Evolutionary conservation across 2,329 filamentous ascomycete species (phyloP), one percentile per base, ranked within the genome.

Genomic region (Cercospora zeina): DNA sequence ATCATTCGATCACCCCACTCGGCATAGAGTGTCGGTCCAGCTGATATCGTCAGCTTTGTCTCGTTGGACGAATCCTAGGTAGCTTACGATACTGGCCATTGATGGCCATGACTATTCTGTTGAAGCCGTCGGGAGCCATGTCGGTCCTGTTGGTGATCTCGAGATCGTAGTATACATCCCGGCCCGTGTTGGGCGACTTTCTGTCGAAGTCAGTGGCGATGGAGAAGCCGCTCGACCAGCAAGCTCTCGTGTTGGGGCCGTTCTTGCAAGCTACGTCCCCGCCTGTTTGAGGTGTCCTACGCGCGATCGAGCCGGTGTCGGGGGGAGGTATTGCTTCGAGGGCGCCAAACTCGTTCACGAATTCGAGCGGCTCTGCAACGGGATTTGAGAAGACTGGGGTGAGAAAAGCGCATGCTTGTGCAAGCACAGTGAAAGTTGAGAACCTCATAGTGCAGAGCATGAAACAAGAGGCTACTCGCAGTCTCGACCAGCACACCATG

Each of bases 1-100:
- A 65, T 57, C 4, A 87, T 76, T 33, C 65, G 75, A 59, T 81
- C 77, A 27, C 77, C 80, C 80, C 81, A 71, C 67, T 78, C 70
- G 62, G 77, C 72, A 47, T 70, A 62, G 58, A 92, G 85, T 13
- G 81, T 78, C 1, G 89, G 89, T 0, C 87, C 89, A 0, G 89
- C 63, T 65, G 16, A 1, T 0, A 50, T 8, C 8, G 31, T 63
- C 10, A 63, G 57, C 53, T 11, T 16, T 11, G 16, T 27, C 49
- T 11, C 8, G 30, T 9, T 6, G 8, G n/a, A 11, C 16, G n/a
- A 7, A 13, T 3, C 9, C 6, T 10, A 16, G 6, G 4, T 10
- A 11, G 55, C 63, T 63, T 24, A 65, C 63, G 89, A 63, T 84
- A 87, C 47, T 85, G 81, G 8, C 83, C 84, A 71, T 89, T 88